Evolutionary conservation across 306 rosid species (phyloP), one percentile per base, ranked within the genome.

Genomic region (Vigna radiata): DNA sequence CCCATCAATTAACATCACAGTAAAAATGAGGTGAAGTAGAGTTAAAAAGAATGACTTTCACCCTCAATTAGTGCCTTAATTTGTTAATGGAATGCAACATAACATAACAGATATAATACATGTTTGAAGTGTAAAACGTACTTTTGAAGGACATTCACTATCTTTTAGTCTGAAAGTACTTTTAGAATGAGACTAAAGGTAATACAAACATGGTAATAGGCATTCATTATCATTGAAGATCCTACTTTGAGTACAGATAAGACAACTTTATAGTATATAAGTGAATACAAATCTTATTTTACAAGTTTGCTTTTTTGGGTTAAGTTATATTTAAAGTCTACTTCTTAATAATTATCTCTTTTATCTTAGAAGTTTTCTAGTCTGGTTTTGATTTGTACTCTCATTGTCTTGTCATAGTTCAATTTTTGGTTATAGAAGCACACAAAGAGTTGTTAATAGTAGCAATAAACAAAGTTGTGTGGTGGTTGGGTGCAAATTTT

Each of bases 21-120:
- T 6, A 49, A 49, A 62, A 75, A 17, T 47, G n/a, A 33, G 43
- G 39, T 17, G 18, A 75, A 62, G 10, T 29, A 16, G 17, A 73
- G 19, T 47, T 4, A 37, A 48, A 21, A 11, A 17, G 37, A 25
- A 41, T 21, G 1, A 27, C 0, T 2, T 27, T 62, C 29, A 6
- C 33, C 55, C 75, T 65, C 55, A 69, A 50, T 76, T 48, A 19
- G 18, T 47, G 63, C 10, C 36, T 56, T 47, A 52, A 60, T 61
- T 81, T 61, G 68, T 9, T 37, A 61, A 63, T 10, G 48, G 63
- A 54, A 61, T 41, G 37, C 18, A 62, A 63, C 27, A 18, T 43
- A 33, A 14, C 13, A 64, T 25, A 25, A 25, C 27, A 25, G 49
- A 14, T 64, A 10, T 43, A 43, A 1, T 44, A 12, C 49, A 44